Conservation (phyloP, 331 rosid genomes). For the Stylosanthes scabra region DNA sequence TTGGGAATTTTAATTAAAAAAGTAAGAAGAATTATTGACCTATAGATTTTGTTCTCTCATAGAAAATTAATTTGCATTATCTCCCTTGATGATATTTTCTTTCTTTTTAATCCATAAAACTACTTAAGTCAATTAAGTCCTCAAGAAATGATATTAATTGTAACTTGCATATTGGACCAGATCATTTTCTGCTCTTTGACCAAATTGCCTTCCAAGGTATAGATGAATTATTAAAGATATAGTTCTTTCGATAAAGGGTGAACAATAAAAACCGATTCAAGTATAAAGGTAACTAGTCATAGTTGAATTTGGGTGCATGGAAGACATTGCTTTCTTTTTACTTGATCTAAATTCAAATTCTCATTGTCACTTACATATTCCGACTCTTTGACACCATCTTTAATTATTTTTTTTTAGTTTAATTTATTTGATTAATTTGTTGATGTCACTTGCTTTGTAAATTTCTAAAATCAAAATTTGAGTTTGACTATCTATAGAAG, state of each 20-base stretch:
- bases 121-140: background rate
- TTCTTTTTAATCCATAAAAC: background rate
- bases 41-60: too few relatives aligned
- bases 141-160: conserved; percentile 37
- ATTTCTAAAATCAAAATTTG: too few relatives aligned
- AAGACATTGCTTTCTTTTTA: conserved; percentile 2
- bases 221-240: fast-evolving
- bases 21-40: too few relatives aligned
- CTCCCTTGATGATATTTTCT: too few relatives aligned
- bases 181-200: background rate
- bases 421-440: too few relatives aligned
- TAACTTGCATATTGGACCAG: background rate
- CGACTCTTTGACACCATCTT: background rate
- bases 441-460: too few relatives aligned
- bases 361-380: conserved; percentile 25
- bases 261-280: conserved; percentile 25
- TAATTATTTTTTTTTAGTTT: too few relatives aligned
- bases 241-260: conserved; percentile 1
- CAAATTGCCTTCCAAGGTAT: conserved; percentile 28
- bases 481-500: too few relatives aligned
- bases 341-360: conserved; percentile 28
- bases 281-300: conserved; percentile 26
- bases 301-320: conserved; percentile 27
- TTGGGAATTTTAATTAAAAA: too few relatives aligned
- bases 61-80: too few relatives aligned